A percentile compares a stretch with the other conserved stretches of the same genome.
Evolutionary conservation across 768 basidiomycete genomes (phyloP).

Genomic region (Tricholoma furcatifolium): DNA sequence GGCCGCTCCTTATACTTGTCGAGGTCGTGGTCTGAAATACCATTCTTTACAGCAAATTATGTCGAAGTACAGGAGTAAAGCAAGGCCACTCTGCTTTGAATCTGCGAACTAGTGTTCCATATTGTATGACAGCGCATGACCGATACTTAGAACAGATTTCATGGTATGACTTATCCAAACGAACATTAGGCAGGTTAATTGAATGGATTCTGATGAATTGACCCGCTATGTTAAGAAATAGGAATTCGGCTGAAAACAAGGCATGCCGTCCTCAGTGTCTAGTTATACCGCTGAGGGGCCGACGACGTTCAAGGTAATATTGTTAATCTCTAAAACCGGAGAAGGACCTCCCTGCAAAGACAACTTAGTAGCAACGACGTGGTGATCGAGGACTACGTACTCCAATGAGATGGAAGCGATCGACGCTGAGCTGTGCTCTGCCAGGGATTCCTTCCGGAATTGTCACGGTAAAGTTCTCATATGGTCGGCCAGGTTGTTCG

Average conservation of each 20-base stretch:
- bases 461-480: constrained; percentile 44
- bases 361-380: neutral
- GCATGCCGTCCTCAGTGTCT: no score
- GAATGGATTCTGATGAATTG: neutral
- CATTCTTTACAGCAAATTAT: constrained; percentile 26
- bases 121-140: no score
- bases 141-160: no score
- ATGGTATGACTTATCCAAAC: no score
- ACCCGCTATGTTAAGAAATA: no score
- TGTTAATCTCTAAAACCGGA: constrained; percentile 26
- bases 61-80: constrained; percentile 30
- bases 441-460: constrained; percentile 25
- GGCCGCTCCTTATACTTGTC: neutral
- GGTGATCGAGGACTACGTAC: constrained; percentile 15
- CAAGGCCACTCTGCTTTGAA: no score
- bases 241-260: no score
- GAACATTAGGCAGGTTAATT: neutral
- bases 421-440: constrained; percentile 25
- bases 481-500: constrained; percentile 30
- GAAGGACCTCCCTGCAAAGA: constrained; percentile 25
- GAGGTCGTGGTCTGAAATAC: neutral
- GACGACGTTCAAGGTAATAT: constrained; percentile 20
- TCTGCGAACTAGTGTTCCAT: no score
- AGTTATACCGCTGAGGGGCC: neutral
- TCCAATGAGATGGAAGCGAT: constrained; percentile 32